phyloP scores from a whole-genome alignment of 176 grass and related monocot genomes.

The Pharus latifolius region DNA sequence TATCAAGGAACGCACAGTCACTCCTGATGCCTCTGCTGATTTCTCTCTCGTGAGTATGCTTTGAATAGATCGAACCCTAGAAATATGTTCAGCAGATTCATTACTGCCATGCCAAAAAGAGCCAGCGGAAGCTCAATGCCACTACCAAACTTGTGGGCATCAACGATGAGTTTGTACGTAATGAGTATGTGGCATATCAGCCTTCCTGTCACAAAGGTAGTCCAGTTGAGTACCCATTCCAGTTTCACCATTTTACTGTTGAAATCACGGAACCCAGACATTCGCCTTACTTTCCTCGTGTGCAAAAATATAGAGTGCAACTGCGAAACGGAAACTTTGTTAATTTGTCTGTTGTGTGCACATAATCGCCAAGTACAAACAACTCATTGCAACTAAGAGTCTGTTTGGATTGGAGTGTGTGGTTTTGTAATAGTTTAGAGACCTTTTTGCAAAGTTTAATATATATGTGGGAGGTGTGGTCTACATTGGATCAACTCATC shows the following conservation, averaged over 20 bases:
- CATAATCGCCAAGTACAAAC: neutral
- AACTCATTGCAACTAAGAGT: neutral
- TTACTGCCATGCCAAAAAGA: constrained; percentile 80
- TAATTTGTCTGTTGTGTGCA: neutral
- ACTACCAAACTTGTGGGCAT: constrained; percentile 69
- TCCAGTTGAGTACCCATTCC: constrained; percentile 89
- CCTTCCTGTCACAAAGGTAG: constrained; percentile 58
- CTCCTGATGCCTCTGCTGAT: constrained; percentile 50
- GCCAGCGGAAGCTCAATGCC: constrained; percentile 89
- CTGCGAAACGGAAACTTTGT: constrained; percentile 41
- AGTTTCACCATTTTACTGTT: constrained; percentile 52
- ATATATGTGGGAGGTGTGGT: too few relatives aligned
- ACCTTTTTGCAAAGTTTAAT: too few relatives aligned
- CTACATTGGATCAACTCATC: too few relatives aligned
- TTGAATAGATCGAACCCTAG: constrained; percentile 69
- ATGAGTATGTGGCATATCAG: constrained; percentile 69
- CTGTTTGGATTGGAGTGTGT: too few relatives aligned
- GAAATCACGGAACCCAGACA: constrained; percentile 64
- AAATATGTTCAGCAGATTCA: constrained; percentile 87
- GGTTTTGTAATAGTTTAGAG: too few relatives aligned
- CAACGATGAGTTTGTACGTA: constrained; percentile 61
- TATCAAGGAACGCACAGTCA: constrained; percentile 24
- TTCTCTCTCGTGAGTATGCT: constrained; percentile 59
- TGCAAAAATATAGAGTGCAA: constrained; percentile 90
- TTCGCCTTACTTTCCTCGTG: constrained; percentile 70